phyloP scores from a whole-genome alignment of 2,329 filamentous ascomycete species.

The Myriosclerotinia curreyana region DNA sequence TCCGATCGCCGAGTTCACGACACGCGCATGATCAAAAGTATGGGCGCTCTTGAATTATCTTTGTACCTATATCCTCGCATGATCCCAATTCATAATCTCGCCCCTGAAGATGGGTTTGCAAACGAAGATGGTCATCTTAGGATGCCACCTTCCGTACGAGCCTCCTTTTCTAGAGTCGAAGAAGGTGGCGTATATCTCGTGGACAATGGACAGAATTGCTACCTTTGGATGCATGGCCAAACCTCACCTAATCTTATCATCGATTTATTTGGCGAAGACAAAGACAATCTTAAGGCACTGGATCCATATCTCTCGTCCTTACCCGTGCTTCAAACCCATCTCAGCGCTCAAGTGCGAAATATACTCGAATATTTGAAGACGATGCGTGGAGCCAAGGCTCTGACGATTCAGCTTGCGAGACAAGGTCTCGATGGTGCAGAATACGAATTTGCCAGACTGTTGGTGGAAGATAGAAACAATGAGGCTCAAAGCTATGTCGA shows the following conservation, averaged over 20 bases:
- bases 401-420: constrained; percentile 84
- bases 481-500: constrained; percentile 98
- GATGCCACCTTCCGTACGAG: constrained; percentile 75
- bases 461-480: constrained; percentile 94
- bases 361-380: constrained; percentile 82
- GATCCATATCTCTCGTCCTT: constrained; percentile 78
- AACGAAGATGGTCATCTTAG: constrained; percentile 78
- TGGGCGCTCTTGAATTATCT: constrained; percentile 81
- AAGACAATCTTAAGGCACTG: constrained; percentile 67
- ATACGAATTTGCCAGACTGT: constrained; percentile 87
- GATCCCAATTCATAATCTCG: constrained; percentile 85
- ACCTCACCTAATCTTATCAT: constrained; percentile 88
- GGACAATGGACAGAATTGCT: constrained; percentile 88
- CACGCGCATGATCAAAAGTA: constrained; percentile 82
- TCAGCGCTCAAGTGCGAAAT: constrained; percentile 94
- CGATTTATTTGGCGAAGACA: constrained; percentile 82
- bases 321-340: constrained; percentile 82
- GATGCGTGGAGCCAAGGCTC: constrained; percentile 78
- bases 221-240: constrained; percentile 89
- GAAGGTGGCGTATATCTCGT: constrained; percentile 91
- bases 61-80: constrained; percentile 95
- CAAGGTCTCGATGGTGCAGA: constrained; percentile 94
- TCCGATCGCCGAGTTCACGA: constrained; percentile 89
- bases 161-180: constrained; percentile 84
- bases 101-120: constrained; percentile 86